Evolutionary conservation across 1,139 yeast species (phyloP).

Genomic region (Suhomyces ambrosiae): DNA sequence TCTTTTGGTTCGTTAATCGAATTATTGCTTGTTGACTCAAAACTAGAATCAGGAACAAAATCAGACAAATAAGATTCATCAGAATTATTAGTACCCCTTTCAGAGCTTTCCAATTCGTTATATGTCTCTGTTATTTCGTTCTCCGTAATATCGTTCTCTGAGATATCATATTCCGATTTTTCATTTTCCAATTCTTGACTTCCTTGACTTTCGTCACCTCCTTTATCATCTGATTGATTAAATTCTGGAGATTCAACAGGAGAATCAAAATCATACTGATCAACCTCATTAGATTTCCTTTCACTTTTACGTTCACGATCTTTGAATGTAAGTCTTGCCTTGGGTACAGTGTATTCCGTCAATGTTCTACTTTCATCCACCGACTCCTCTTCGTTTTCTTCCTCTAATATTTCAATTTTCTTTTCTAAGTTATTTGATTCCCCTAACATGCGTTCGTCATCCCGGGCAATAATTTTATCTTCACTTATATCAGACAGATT

Average conservation of each 20-base stretch:
- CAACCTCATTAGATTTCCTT: no score
- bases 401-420: background rate
- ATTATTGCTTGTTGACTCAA: conserved; percentile 5
- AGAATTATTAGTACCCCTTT: background rate
- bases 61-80: conserved; percentile 7
- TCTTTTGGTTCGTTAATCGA: background rate
- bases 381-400: background rate
- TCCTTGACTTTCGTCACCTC: no score
- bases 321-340: background rate
- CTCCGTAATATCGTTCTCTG: no score
- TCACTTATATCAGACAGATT: no score
- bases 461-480: no score
- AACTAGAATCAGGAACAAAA: conserved; percentile 9
- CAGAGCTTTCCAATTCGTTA: background rate
- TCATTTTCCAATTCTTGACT: no score
- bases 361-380: conserved; percentile 1
- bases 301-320: no score
- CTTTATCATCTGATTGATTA: no score
- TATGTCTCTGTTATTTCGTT: background rate
- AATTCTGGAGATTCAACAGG: no score
- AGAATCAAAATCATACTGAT: no score
- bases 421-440: no score
- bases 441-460: no score
- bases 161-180: conserved; percentile 1
- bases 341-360: background rate